phyloP scores from a whole-genome alignment of 1,284 basidiomycete species.

The Ganoderma sp. region DNA sequence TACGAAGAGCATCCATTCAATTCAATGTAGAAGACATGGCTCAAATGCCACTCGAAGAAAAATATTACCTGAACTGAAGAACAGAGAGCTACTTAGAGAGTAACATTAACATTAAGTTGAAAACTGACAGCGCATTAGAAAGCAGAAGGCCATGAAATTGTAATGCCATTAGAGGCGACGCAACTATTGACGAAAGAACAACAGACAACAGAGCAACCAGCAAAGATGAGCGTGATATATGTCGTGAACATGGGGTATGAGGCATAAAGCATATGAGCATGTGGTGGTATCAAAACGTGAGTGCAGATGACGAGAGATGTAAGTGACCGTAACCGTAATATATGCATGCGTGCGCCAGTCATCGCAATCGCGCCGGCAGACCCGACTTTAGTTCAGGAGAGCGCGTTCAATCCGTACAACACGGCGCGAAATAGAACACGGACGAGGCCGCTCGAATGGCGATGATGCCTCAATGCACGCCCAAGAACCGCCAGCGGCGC shows the following conservation, averaged over 20 bases:
- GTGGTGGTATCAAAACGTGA: constrained; percentile 26
- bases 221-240: constrained; percentile 19
- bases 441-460: background rate
- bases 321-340: background rate
- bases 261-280: constrained; percentile 34
- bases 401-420: background rate
- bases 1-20: too few relatives aligned
- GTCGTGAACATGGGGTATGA: constrained; percentile 30
- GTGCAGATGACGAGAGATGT: background rate
- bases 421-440: background rate
- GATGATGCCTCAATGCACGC: background rate
- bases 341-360: background rate
- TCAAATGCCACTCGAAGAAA: background rate
- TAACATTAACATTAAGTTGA: background rate
- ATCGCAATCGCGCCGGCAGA: background rate
- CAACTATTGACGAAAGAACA: constrained; percentile 4
- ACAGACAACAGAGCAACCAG: background rate
- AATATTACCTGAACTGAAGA: background rate
- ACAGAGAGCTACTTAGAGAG: background rate
- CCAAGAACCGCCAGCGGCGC: constrained; percentile 10
- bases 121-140: background rate
- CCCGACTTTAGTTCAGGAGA: background rate
- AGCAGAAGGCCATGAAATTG: background rate
- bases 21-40: too few relatives aligned
- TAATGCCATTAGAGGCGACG: constrained; percentile 1